Evolutionary conservation across 2,329 filamentous ascomycete species (phyloP).

Genomic region (Fusarium cicatricum): DNA sequence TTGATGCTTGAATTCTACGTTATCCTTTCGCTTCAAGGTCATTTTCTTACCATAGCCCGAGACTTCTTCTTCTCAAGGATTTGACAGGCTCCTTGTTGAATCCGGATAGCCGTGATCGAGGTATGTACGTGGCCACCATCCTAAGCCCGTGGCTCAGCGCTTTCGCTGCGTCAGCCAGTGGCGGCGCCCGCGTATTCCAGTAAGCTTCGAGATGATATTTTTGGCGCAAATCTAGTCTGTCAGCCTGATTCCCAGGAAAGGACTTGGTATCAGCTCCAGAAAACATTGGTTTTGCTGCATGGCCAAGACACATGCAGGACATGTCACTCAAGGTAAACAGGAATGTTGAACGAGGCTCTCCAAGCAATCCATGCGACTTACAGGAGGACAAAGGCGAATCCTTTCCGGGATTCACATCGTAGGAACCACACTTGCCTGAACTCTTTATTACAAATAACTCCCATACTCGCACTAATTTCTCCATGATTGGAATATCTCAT

Average conservation of each 20-base stretch:
- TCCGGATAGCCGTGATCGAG: not conserved
- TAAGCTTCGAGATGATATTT: slow-evolving; percentile 17
- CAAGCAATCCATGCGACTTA: too few relatives aligned
- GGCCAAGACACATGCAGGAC: too few relatives aligned
- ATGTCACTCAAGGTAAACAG: too few relatives aligned
- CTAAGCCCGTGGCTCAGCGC: slow-evolving; percentile 36
- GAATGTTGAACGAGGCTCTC: too few relatives aligned
- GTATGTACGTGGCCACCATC: slow-evolving; percentile 8
- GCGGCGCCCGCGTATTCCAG: slow-evolving; percentile 31
- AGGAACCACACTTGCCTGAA: too few relatives aligned
- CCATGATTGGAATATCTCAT: too few relatives aligned
- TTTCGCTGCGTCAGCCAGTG: slow-evolving; percentile 38
- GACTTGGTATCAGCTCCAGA: slow-evolving; percentile 4
- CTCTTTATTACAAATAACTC: too few relatives aligned
- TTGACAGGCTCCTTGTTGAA: not conserved
- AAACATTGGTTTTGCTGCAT: slow-evolving; percentile 2
- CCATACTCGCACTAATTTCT: too few relatives aligned
- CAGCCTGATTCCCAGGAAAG: slow-evolving; percentile 7
- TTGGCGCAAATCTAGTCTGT: not conserved
- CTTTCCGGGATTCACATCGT: too few relatives aligned
- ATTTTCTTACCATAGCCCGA: not conserved
- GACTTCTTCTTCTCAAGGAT: not conserved
- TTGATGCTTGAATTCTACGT: slow-evolving; percentile 11
- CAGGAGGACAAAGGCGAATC: too few relatives aligned
- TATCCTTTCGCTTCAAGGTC: not conserved